Percentiles rank a stretch among this genome's conserved stretches.
Evolutionary conservation across 1,139 yeast species (phyloP).

Genomic region (Martiniozyma asiatica): DNA sequence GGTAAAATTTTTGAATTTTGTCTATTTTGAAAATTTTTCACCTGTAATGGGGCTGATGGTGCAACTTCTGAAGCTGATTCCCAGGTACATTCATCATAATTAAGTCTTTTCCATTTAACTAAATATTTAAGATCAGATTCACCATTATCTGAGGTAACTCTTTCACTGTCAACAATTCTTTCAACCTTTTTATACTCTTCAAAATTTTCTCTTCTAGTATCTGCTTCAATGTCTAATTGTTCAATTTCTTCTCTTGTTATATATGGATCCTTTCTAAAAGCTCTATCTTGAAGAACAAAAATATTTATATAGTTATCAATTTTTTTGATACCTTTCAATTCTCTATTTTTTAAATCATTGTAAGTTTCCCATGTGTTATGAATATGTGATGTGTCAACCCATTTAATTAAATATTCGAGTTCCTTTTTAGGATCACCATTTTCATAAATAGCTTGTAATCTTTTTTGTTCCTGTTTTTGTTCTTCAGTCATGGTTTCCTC

Average conservation of each 20-base stretch:
- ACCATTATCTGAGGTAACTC: constrained; percentile 53
- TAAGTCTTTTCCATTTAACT: constrained; percentile 87
- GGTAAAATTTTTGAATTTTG: constrained; percentile 80
- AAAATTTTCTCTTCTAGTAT: constrained; percentile 71
- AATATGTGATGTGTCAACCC: constrained; percentile 81
- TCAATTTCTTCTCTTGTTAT: constrained; percentile 88
- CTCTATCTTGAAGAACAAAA: constrained; percentile 58
- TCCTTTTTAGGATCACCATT: constrained; percentile 44
- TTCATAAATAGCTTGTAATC: constrained; percentile 11
- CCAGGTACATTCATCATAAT: constrained; percentile 96
- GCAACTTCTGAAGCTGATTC: constrained; percentile 87
- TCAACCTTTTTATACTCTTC: constrained; percentile 80
- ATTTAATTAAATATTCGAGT: constrained; percentile 62
- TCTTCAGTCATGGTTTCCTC: constrained; percentile 11
- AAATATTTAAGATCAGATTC: constrained; percentile 63
- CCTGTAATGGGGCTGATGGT: constrained; percentile 71
- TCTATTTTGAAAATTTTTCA: constrained; percentile 71
- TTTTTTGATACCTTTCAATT: constrained; percentile 65
- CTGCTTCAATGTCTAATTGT: constrained; percentile 83
- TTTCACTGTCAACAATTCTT: constrained; percentile 77
- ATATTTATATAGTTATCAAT: constrained; percentile 85
- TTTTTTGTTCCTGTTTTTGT: constrained; percentile 13
- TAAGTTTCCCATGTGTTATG: constrained; percentile 94
- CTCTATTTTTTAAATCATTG: constrained; percentile 33
- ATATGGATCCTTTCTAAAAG: constrained; percentile 62